A percentile compares a stretch with the other conserved stretches of the same genome.
These are phyloP conservation scores for Candida manassasensis DNA, from an alignment of 805 yeast species.

Conservation along the genomic window DNA sequence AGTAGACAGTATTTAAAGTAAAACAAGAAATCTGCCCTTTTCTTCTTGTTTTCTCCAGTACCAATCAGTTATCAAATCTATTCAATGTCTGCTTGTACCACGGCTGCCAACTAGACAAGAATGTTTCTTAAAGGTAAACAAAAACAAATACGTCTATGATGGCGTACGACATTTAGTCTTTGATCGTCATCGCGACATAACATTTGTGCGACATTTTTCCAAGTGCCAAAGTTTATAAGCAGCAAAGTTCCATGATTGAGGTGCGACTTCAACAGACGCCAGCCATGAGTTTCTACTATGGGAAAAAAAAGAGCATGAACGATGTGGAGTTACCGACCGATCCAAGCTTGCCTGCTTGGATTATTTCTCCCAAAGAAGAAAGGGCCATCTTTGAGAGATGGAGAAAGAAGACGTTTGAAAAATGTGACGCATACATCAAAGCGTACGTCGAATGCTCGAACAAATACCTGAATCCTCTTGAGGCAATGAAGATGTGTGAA, in stretches of 20 bases:
- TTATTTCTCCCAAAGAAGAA: constrained; percentile 72
- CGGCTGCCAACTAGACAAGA: too few relatives aligned
- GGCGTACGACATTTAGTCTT: not conserved
- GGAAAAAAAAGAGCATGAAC: constrained; percentile 29
- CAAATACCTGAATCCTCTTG: constrained; percentile 49
- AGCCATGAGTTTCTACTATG: constrained; percentile 23
- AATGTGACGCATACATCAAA: constrained; percentile 67
- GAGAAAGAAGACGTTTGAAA: constrained; percentile 59
- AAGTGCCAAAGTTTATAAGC: not conserved
- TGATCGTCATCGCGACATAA: too few relatives aligned
- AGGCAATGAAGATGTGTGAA: constrained; percentile 63
- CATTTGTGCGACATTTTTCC: not conserved
- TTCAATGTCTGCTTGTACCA: too few relatives aligned
- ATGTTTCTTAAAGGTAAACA: too few relatives aligned
- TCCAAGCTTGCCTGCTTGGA: constrained; percentile 65
- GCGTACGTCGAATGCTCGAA: constrained; percentile 66
- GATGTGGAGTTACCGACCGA: constrained; percentile 36
- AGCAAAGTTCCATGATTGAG: too few relatives aligned
- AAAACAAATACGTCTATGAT: too few relatives aligned
- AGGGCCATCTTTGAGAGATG: constrained; percentile 66
- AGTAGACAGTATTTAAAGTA: too few relatives aligned
- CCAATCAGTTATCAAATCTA: too few relatives aligned
- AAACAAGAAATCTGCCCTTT: too few relatives aligned
- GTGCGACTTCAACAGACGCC: too few relatives aligned
- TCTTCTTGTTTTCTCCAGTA: too few relatives aligned